These are phyloP conservation scores for Adansonia madagascariensis DNA, from an alignment of 441 rosid species.

Conservation along the genomic window DNA sequence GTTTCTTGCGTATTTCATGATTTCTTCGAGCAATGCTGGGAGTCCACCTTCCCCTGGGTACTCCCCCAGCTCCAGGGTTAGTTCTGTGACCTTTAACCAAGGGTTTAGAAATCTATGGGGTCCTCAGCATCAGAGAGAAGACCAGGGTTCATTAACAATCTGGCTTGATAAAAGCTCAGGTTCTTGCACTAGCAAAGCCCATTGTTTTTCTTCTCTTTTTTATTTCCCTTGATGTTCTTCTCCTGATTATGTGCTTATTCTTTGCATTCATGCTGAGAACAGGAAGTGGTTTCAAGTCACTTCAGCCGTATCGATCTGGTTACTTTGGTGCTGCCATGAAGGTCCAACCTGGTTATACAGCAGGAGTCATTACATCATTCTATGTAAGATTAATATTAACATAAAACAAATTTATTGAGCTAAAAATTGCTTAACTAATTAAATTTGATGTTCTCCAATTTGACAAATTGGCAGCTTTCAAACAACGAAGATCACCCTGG, in stretches of 20 bases:
- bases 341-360: constrained; percentile 67
- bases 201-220: neutral
- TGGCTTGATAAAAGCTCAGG: constrained; percentile 66
- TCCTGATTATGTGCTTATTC: constrained; percentile 11
- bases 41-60: constrained; percentile 69
- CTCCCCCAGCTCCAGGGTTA: constrained; percentile 53
- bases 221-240: neutral
- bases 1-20: constrained; percentile 31
- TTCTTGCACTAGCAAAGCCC: constrained; percentile 4
- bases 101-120: constrained; percentile 62
- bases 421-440: neutral
- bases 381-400: constrained; percentile 40
- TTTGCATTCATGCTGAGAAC: constrained; percentile 26
- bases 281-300: constrained; percentile 83
- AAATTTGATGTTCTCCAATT: neutral
- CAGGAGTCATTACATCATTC: constrained; percentile 69
- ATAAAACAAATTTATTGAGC: neutral
- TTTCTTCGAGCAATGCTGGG: constrained; percentile 36
- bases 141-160: constrained; percentile 50
- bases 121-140: constrained; percentile 59
- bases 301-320: constrained; percentile 53
- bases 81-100: constrained; percentile 45
- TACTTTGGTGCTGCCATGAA: constrained; percentile 65
- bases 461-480: constrained; percentile 51
- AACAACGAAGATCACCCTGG: constrained; percentile 66